Evolutionary conservation across 108 stramenopile genomes (phyloP).

Genomic region (Cylindrotheca fusiformis): DNA sequence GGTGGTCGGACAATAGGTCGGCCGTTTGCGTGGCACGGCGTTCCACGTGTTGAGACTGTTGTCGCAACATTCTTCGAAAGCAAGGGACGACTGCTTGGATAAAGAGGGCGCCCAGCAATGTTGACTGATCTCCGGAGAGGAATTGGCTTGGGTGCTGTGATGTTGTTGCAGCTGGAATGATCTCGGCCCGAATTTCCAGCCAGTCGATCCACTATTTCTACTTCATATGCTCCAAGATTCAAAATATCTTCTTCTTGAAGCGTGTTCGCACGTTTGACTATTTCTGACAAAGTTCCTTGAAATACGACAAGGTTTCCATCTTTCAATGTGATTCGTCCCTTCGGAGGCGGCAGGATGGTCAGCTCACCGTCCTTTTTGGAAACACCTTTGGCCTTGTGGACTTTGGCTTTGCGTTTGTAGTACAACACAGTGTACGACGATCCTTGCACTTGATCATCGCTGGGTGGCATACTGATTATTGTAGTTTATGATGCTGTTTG

Average conservation of each 20-base stretch:
- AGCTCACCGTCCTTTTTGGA: constrained; percentile 58
- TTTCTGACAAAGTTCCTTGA: neutral
- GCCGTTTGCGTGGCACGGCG: neutral
- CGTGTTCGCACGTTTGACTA: neutral
- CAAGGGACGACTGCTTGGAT: neutral
- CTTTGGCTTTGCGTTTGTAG: constrained; percentile 70
- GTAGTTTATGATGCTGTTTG: too few species aligned
- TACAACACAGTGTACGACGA: constrained; percentile 55
- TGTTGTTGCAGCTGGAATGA: neutral
- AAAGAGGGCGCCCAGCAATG: neutral
- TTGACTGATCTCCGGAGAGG: neutral
- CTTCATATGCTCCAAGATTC: constrained; percentile 32
- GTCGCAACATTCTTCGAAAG: neutral
- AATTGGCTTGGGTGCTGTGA: neutral
- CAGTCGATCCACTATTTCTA: constrained; percentile 26
- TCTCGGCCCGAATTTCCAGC: neutral
- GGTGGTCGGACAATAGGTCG: neutral
- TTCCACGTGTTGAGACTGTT: neutral
- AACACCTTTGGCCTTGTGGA: constrained; percentile 60
- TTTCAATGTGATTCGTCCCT: constrained; percentile 11
- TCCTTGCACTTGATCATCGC: too few species aligned
- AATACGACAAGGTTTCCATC: constrained; percentile 14
- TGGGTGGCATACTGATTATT: too few species aligned
- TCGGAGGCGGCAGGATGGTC: constrained; percentile 29
- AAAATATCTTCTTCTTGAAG: constrained; percentile 29